Conservation (phyloP, 352 stramenopile genomes). For the Detonula confervacea region DNA sequence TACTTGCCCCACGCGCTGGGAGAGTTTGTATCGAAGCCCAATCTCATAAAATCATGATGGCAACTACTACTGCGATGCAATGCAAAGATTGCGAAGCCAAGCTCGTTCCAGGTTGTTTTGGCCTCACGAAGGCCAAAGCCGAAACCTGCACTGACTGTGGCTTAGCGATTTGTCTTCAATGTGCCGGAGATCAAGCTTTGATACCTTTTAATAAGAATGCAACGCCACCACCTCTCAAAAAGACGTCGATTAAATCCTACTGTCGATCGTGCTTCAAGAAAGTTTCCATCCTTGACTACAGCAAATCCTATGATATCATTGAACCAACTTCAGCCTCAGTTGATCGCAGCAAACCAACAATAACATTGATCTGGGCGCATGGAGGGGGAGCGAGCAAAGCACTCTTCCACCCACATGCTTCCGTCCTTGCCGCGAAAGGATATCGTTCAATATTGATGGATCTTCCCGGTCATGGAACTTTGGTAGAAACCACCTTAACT, state of each 20-base stretch:
- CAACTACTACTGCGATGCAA: conserved; percentile 1
- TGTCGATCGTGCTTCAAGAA: conserved; percentile 58
- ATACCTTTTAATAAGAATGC: conserved; percentile 35
- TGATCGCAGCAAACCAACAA: conserved; percentile 11
- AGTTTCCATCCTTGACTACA: conserved; percentile 58
- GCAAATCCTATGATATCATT: conserved; percentile 56
- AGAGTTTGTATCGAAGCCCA: no score
- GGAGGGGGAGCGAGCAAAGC: conserved; percentile 37
- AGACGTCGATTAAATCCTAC: conserved; percentile 44
- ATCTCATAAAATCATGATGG: no score
- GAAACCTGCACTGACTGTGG: conserved; percentile 10
- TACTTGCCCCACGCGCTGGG: no score
- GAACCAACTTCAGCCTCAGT: conserved; percentile 7
- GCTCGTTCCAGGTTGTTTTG: conserved; percentile 12
- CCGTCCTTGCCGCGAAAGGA: conserved; percentile 28
- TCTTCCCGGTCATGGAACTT: conserved; percentile 61
- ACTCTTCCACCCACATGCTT: conserved; percentile 56
- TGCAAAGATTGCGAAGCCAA: conserved; percentile 31
- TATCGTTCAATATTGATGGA: conserved; percentile 64
- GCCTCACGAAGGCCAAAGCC: not conserved
- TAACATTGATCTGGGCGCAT: conserved; percentile 57
- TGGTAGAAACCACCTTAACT: conserved; percentile 52
- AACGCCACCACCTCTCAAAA: conserved; percentile 24
- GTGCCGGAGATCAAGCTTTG: conserved; percentile 34
- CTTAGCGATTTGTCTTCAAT: conserved; percentile 27